Evolutionary conservation across 345 rosid genomes (phyloP).

Genomic region (Rhizophora mangle): DNA sequence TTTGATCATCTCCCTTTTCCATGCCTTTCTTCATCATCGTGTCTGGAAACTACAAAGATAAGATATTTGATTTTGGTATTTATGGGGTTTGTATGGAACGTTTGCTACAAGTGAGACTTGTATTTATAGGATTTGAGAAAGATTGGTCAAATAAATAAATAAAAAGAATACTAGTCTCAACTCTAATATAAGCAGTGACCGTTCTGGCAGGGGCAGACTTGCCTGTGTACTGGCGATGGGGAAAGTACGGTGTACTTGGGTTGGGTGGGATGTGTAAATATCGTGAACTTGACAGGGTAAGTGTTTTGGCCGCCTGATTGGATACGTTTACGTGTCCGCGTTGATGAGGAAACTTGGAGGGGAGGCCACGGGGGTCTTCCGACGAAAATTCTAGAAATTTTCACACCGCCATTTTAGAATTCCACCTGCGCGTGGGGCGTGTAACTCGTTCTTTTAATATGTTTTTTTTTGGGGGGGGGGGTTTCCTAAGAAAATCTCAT

Average conservation of each 20-base stretch:
- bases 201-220: slow-evolving; percentile 21
- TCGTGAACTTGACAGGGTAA: not conserved
- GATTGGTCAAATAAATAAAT: not conserved
- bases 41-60: no score
- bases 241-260: not conserved
- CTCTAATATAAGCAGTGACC: slow-evolving; percentile 17
- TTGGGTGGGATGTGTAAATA: slow-evolving; percentile 19
- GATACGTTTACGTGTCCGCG: slow-evolving; percentile 37
- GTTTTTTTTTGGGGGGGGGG: no score
- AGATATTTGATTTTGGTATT: not conserved
- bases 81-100: not conserved
- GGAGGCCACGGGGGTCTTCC: slow-evolving; percentile 6
- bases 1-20: slow-evolving; percentile 20
- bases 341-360: not conserved
- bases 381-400: slow-evolving; percentile 19
- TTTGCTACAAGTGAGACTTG: not conserved
- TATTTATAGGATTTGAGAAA: not conserved
- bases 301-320: slow-evolving; percentile 1
- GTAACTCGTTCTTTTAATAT: not conserved
- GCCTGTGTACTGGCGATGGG: slow-evolving; percentile 19
- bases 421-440: not conserved
- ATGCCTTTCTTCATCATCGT: slow-evolving; percentile 45
- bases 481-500: no score
- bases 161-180: not conserved
- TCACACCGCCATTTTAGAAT: no score